Evolutionary conservation across 2,329 filamentous ascomycete species (phyloP), one percentile per base, ranked within the genome.

Genomic region (Stagonosporopsis chrysanthemi): DNA sequence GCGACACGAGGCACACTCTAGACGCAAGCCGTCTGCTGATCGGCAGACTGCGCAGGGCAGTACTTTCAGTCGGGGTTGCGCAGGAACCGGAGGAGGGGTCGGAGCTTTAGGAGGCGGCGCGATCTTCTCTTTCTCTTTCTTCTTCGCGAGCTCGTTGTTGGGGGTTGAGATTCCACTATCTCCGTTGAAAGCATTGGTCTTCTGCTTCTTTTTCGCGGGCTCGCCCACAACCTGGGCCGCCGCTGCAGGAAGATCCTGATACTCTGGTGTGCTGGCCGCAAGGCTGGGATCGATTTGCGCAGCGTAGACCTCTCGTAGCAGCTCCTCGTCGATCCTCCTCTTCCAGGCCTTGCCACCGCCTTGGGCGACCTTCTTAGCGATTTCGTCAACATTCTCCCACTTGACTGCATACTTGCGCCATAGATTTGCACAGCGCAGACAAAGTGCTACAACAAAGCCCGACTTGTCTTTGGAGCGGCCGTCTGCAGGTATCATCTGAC

Each of bases 321-420:
- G 81, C 72, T 98, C 95, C 74, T 98, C 94, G 63, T 99, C 95
- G 55, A 96, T 88, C 72, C 90, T 91, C 56, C 91, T 87, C 79
- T 95, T 96, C 87, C 89, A 93, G 4, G 90, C 89, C 66, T 91
- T 89, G 42, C 90, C 90, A 40, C 92, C 91, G 42, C 88, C 86
- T 62, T 90, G 87, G 1, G 88, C 86, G 39, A 96, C 88, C 79
- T 97, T 96, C 79, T 93, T 96, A 36, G 89, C 86, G 35, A 97
- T 86, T 68, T 98, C 94, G 39, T 98, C 95, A 14, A 92, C 85
- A 64, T 96, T 91, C 76, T 98, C 95, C 88, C 92, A 99, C 65
- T 96, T 91, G 60, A 99, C 92, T 15, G 90, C 94, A 76, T 99
- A 99, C 63, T 94, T 91, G 46, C 95, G 89, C 95, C 95, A 99